phyloP scores from a whole-genome alignment of 2,329 filamentous ascomycete species.

The Cladobotryum mycophilum region DNA sequence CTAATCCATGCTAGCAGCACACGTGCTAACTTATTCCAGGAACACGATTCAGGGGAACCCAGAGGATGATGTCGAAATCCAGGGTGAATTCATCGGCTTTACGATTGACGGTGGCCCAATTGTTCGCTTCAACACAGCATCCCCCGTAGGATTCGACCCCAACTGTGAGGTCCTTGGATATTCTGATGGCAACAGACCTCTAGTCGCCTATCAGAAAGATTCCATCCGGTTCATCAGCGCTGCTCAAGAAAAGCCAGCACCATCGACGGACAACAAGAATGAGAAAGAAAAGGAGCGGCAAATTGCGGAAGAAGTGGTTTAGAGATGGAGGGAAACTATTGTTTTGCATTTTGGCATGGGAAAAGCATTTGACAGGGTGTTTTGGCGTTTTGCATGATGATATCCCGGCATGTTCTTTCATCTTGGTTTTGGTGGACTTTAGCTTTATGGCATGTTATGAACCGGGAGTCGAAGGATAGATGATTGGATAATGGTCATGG shows the following conservation, averaged over 20 bases:
- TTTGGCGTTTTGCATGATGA: no score
- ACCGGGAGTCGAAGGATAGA: no score
- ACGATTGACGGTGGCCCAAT: constrained; percentile 41
- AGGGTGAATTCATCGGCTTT: constrained; percentile 37
- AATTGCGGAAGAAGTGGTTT: no score
- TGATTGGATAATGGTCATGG: no score
- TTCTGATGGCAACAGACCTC: constrained; percentile 27
- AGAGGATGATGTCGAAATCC: constrained; percentile 28
- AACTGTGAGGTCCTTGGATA: constrained; percentile 33
- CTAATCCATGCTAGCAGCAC: constrained; percentile 1
- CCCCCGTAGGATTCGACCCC: constrained; percentile 24
- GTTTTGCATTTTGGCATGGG: no score
- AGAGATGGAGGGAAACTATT: no score
- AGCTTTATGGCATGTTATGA: no score
- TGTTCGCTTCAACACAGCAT: constrained; percentile 34
- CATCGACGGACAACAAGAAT: background rate
- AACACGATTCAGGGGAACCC: constrained; percentile 32
- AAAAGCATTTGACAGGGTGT: no score
- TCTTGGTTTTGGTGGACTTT: no score
- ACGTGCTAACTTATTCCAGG: constrained; percentile 16
- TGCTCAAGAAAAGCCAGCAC: background rate
- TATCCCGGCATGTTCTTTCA: no score
- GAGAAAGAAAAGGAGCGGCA: background rate
- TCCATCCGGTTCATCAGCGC: constrained; percentile 18
- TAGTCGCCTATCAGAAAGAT: constrained; percentile 34